A percentile compares a stretch with the other conserved stretches of the same genome.
phyloP scores from a whole-genome alignment of 768 basidiomycete species.

The Pholiota molesta region DNA sequence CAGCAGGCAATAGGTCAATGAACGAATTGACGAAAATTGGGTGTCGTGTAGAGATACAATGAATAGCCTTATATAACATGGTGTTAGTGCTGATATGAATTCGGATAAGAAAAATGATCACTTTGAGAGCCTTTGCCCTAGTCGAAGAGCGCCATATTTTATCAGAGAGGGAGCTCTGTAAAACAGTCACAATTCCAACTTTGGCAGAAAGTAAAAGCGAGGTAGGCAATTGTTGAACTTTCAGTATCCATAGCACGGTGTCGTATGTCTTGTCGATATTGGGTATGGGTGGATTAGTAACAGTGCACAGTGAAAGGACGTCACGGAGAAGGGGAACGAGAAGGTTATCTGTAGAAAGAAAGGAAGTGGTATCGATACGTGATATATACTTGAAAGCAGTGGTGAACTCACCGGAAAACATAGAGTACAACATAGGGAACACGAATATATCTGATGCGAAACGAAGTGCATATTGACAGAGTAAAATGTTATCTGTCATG shows the following conservation, averaged over 20 bases:
- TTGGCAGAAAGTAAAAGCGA: slow-evolving; percentile 36
- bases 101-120: neutral
- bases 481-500: slow-evolving; percentile 40
- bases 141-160: neutral
- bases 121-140: neutral
- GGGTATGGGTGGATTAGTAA: slow-evolving; percentile 35
- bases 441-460: slow-evolving; percentile 53
- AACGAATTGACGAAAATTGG: slow-evolving; percentile 55
- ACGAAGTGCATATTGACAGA: slow-evolving; percentile 60
- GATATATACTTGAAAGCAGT: neutral
- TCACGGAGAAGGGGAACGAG: slow-evolving; percentile 47
- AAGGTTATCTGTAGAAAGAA: slow-evolving; percentile 38
- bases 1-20: slow-evolving; percentile 46
- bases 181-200: slow-evolving; percentile 32
- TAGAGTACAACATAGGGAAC: slow-evolving; percentile 44
- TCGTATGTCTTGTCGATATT: slow-evolving; percentile 47
- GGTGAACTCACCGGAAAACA: slow-evolving; percentile 47
- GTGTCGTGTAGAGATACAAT: slow-evolving; percentile 38
- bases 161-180: slow-evolving; percentile 23
- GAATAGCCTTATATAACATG: slow-evolving; percentile 31
- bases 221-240: slow-evolving; percentile 49
- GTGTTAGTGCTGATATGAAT: neutral
- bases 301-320: slow-evolving; percentile 44
- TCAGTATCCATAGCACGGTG: slow-evolving; percentile 53
- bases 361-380: neutral